Base-by-base conservation (phyloP, 495 filamentous ascomycete species). In the Annulohypoxylon moriforme region DNA sequence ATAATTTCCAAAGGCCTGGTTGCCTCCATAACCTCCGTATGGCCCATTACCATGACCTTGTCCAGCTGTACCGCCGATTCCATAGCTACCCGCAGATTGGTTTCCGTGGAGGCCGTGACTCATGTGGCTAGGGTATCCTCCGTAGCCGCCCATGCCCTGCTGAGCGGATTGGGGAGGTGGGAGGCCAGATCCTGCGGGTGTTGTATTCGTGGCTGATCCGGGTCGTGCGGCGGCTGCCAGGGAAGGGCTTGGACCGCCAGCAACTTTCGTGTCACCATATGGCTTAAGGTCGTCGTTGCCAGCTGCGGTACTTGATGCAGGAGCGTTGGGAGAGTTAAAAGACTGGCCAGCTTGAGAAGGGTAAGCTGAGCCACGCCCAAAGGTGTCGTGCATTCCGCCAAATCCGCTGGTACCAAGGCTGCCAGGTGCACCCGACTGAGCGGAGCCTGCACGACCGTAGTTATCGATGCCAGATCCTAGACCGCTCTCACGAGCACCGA, bases 181-280 rank as follows among this genome's bases (percentile, higher is more conserved):
- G 49, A 95, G 84, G 31, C 91, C 88, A 16, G 78, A 72, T 77
- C 93, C 91, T 6, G 86, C 87, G 16, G 88, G 87, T 13, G 85
- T 86, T 68, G 86, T 90, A 80, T 94, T 96, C 13, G 91, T 90
- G 13, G 94, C 93, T 33, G 94, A 97, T 18, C 93, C 93, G 14
- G 94, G 94, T 63, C 94, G 91, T 33, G 87, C 89, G 36, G 92
- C 90, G 74, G 93, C 91, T 29, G 88, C 89, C 27, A 97, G 87
- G 6, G 93, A 93, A 29, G 94, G 94, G 80, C 93, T 96, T 2
- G 94, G 94, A 5, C 93, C 93, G 44, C 86, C 85, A 34, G 89
- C 82, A 74, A 79, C 72, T 82, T 96, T 96, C 60, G 89, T 83
- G 24, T 85, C 79, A 29, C 92, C 90, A 38, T 90, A 90, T 16